Evolutionary conservation across 1,139 yeast species (phyloP).

Genomic region (Scheffersomyces segobiensis): DNA sequence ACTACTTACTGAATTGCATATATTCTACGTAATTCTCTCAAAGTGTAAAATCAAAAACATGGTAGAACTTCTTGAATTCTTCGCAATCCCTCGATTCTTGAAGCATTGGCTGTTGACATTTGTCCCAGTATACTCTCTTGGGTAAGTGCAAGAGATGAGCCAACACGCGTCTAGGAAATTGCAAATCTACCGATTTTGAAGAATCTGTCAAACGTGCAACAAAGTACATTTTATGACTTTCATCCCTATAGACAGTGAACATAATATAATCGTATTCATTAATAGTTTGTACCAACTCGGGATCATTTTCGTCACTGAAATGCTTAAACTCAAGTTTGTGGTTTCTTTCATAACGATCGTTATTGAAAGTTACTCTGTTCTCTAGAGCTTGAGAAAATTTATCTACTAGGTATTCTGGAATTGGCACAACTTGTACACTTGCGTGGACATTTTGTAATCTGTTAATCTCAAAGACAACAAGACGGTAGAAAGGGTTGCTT

Average conservation of each 20-base stretch:
- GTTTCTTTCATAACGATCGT: slow-evolving; percentile 46
- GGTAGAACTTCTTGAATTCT: slow-evolving; percentile 52
- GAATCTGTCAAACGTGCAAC: slow-evolving; percentile 26
- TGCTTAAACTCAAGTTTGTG: slow-evolving; percentile 42
- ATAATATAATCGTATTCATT: slow-evolving; percentile 41
- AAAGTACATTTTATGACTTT: slow-evolving; percentile 16
- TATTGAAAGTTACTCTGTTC: slow-evolving; percentile 47
- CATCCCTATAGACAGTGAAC: slow-evolving; percentile 31
- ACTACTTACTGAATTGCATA: neutral
- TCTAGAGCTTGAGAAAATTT: slow-evolving; percentile 36
- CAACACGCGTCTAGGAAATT: slow-evolving; percentile 75
- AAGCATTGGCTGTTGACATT: slow-evolving; percentile 59
- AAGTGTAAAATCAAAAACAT: slow-evolving; percentile 43
- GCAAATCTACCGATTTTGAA: slow-evolving; percentile 54
- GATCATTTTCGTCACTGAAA: slow-evolving; percentile 24
- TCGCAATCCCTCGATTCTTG: slow-evolving; percentile 66
- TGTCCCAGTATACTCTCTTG: slow-evolving; percentile 71
- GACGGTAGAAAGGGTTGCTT: slow-evolving; percentile 35
- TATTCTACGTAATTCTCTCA: neutral
- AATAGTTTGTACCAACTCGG: slow-evolving; percentile 22
- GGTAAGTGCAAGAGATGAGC: slow-evolving; percentile 61
- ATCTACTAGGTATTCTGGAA: slow-evolving; percentile 42
- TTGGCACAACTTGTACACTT: slow-evolving; percentile 65
- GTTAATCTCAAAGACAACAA: slow-evolving; percentile 64
- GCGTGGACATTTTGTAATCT: slow-evolving; percentile 59